These are phyloP conservation scores for Leonotis leonurus DNA, from an alignment of 257 asterid species.

Conservation along the genomic window DNA sequence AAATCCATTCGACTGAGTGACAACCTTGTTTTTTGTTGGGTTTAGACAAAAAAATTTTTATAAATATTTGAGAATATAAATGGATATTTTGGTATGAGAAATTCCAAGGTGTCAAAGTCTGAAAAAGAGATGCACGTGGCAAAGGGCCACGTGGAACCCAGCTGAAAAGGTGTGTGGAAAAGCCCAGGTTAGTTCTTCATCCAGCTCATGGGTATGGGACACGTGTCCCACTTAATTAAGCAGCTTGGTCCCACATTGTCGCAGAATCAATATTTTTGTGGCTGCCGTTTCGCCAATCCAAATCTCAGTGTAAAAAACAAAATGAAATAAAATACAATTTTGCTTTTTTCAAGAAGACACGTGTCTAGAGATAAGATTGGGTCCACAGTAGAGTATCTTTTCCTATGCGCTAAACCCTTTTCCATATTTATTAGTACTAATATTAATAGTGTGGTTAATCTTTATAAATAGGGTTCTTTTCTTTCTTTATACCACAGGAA, in stretches of 20 bases:
- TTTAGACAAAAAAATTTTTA: no score
- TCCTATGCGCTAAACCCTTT: slow-evolving; percentile 18
- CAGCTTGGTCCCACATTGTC: background rate
- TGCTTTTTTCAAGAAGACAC: background rate
- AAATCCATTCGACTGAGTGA: no score
- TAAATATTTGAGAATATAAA: background rate
- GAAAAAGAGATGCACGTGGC: slow-evolving; percentile 13
- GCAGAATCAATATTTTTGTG: slow-evolving; percentile 32
- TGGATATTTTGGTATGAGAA: background rate
- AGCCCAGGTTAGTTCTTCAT: slow-evolving; percentile 13
- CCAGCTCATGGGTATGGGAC: slow-evolving; percentile 15
- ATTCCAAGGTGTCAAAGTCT: background rate
- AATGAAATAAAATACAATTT: no score
- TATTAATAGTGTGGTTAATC: no score
- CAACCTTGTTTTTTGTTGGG: no score
- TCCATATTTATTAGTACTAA: background rate
- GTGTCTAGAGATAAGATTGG: slow-evolving; percentile 34
- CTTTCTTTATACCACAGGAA: background rate
- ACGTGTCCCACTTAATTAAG: slow-evolving; percentile 24
- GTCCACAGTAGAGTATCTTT: slow-evolving; percentile 32
- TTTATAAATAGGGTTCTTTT: background rate
- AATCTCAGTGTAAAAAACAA: slow-evolving; percentile 7
- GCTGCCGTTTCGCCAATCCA: slow-evolving; percentile 29
- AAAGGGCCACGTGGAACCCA: slow-evolving; percentile 37
- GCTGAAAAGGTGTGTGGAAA: slow-evolving; percentile 21